These are phyloP conservation scores for Termitomyces sp. DNA, from an alignment of 768 basidiomycete genomes.

Conservation along the genomic window DNA sequence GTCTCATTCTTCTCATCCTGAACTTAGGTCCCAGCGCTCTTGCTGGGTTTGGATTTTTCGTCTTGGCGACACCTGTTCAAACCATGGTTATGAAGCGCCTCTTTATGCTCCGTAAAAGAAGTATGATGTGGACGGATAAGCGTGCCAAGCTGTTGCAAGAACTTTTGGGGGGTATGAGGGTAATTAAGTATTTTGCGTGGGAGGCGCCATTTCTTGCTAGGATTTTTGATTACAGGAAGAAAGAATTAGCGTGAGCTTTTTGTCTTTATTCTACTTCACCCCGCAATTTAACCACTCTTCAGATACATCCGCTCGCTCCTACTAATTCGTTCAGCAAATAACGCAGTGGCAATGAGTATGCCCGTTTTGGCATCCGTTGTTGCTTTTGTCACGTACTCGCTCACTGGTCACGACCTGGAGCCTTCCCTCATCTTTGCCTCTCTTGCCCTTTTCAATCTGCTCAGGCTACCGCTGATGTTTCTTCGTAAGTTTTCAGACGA, in stretches of 20 bases:
- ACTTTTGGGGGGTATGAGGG: constrained; percentile 81
- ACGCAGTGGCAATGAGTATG: constrained; percentile 64
- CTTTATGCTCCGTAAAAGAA: constrained; percentile 62
- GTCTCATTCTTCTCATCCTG: constrained; percentile 66
- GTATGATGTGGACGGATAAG: constrained; percentile 89
- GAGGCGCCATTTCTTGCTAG: constrained; percentile 75
- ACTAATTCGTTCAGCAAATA: constrained; percentile 59
- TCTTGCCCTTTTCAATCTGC: constrained; percentile 77
- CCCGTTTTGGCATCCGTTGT: constrained; percentile 78
- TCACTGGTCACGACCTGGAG: constrained; percentile 61
- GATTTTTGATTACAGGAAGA: constrained; percentile 61
- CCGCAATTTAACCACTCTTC: not conserved
- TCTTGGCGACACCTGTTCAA: constrained; percentile 72
- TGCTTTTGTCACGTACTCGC: constrained; percentile 72
- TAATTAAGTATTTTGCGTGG: constrained; percentile 93
- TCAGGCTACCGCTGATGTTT: constrained; percentile 80
- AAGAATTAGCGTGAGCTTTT: constrained; percentile 58
- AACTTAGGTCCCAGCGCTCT: constrained; percentile 65
- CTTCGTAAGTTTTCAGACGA: constrained; percentile 34
- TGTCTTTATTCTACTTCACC: not conserved
- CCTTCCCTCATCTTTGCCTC: constrained; percentile 80
- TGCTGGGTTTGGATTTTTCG: constrained; percentile 53
- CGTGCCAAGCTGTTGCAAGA: constrained; percentile 88
- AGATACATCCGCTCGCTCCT: constrained; percentile 67
- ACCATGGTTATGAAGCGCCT: constrained; percentile 67